Evolutionary conservation across 2,329 filamentous ascomycete species (phyloP).

Genomic region (Mycosphaerella sp.): DNA sequence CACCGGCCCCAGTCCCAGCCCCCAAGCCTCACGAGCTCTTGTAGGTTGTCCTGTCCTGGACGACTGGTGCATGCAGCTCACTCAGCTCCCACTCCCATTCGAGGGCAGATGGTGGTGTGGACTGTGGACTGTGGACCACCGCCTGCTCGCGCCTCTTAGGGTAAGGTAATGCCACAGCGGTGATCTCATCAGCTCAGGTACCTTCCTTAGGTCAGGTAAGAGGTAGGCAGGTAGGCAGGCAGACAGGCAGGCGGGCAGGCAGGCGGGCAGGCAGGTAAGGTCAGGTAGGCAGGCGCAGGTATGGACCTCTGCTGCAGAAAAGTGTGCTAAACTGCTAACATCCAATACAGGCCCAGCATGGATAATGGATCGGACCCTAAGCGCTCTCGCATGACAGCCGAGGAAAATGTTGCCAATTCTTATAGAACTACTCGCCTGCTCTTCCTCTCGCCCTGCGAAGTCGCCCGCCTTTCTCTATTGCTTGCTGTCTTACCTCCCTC

Average conservation of each 20-base stretch:
- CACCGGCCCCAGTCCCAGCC: too few relatives aligned
- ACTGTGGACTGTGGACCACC: conserved; percentile 26
- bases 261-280: too few relatives aligned
- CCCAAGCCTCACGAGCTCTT: too few relatives aligned
- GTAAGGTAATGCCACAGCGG: conserved; percentile 22
- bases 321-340: conserved; percentile 23
- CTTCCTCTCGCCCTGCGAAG: too few relatives aligned
- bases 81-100: conserved; percentile 23
- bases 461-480: conserved; percentile 25
- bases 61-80: conserved; percentile 22
- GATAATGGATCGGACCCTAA: conserved; percentile 28
- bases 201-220: too few relatives aligned
- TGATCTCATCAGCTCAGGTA: conserved; percentile 30
- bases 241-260: too few relatives aligned
- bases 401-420: conserved; percentile 28
- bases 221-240: too few relatives aligned
- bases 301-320: conserved; percentile 23
- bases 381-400: conserved; percentile 32
- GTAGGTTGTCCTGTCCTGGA: too few relatives aligned
- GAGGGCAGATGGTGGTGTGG: too few relatives aligned
- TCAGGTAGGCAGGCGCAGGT: too few relatives aligned
- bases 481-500: too few relatives aligned
- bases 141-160: conserved; percentile 27
- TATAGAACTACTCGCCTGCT: conserved; percentile 29
- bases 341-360: conserved; percentile 24